phyloP scores from a whole-genome alignment of 2,329 filamentous ascomycete genomes.

The Xylariales sp. region DNA sequence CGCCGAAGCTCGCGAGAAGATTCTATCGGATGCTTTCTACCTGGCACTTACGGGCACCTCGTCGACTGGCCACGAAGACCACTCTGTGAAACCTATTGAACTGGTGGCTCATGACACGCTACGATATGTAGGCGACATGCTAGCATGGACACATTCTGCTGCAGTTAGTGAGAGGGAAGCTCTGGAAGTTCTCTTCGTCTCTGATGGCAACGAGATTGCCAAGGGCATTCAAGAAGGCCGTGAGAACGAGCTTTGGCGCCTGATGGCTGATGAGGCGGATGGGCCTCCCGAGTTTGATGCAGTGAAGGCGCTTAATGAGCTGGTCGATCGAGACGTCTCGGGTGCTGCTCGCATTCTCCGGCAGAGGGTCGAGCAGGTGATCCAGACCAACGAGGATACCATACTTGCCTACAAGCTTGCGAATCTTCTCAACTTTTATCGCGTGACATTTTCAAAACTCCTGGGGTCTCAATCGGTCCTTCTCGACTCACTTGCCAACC shows the following conservation, averaged over 20 bases:
- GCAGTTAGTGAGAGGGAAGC: slow-evolving; percentile 92
- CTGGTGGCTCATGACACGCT: slow-evolving; percentile 87
- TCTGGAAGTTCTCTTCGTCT: slow-evolving; percentile 84
- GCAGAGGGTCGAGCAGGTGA: slow-evolving; percentile 84
- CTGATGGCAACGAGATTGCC: slow-evolving; percentile 83
- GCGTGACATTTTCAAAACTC: slow-evolving; percentile 75
- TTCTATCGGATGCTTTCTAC: slow-evolving; percentile 85
- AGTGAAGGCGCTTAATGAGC: slow-evolving; percentile 72
- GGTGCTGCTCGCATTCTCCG: slow-evolving; percentile 81
- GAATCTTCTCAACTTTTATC: slow-evolving; percentile 87
- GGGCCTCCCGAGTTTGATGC: slow-evolving; percentile 66
- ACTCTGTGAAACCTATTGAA: slow-evolving; percentile 82
- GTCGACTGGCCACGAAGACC: slow-evolving; percentile 53
- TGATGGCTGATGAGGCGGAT: slow-evolving; percentile 52
- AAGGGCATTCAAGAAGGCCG: slow-evolving; percentile 75
- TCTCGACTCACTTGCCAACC: slow-evolving; percentile 59
- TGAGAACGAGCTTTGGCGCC: slow-evolving; percentile 79
- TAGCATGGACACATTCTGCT: slow-evolving; percentile 93
- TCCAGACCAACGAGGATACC: slow-evolving; percentile 87
- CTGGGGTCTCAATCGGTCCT: slow-evolving; percentile 66
- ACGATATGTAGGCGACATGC: slow-evolving; percentile 93
- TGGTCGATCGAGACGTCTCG: slow-evolving; percentile 81
- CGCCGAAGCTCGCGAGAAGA: slow-evolving; percentile 81
- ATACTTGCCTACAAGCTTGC: slow-evolving; percentile 86
- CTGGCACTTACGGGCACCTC: slow-evolving; percentile 74